A percentile compares a stretch with the other conserved stretches of the same genome.
Evolutionary conservation across 2,329 filamentous ascomycete species (phyloP).

Genomic region (Lachnellula occidentalis): DNA sequence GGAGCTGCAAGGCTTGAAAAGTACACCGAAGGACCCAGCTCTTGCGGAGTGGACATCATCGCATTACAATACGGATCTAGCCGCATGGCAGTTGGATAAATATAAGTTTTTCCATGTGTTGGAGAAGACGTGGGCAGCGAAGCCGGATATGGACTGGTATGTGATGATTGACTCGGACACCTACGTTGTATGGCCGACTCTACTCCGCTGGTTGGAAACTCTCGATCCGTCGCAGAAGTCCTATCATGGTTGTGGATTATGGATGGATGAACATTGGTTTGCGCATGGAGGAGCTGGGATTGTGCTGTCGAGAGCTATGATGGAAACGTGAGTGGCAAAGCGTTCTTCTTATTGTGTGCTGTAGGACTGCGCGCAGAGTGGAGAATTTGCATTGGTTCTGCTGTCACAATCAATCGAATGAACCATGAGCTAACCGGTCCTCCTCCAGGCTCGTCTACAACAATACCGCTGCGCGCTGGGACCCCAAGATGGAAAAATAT

Average conservation of each 20-base stretch:
- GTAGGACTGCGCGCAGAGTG: not conserved
- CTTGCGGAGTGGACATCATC: too few relatives aligned
- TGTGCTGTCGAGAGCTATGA: conserved; percentile 44
- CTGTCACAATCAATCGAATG: not conserved
- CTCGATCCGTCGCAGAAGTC: conserved; percentile 32
- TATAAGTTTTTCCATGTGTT: conserved; percentile 57
- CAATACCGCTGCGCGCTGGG: conserved; percentile 42
- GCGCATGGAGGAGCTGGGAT: conserved; percentile 54
- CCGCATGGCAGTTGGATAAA: conserved; percentile 50
- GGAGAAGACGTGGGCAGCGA: conserved; percentile 45
- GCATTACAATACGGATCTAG: conserved; percentile 3
- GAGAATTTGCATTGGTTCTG: not conserved
- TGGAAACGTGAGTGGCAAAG: conserved; percentile 48
- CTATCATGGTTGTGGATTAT: conserved; percentile 49
- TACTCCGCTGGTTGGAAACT: conserved; percentile 31
- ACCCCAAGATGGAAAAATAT: conserved; percentile 35
- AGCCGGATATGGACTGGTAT: conserved; percentile 51
- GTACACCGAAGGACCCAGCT: too few relatives aligned
- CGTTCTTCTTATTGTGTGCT: conserved; percentile 37
- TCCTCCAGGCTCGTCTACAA: conserved; percentile 30
- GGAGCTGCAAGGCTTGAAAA: conserved; percentile 11
- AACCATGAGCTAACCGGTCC: not conserved
- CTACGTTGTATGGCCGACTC: conserved; percentile 47
- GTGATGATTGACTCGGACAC: conserved; percentile 53
- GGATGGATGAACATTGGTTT: conserved; percentile 41